Conservation (phyloP, 257 asterid species). For the Fraxinus americana region DNA sequence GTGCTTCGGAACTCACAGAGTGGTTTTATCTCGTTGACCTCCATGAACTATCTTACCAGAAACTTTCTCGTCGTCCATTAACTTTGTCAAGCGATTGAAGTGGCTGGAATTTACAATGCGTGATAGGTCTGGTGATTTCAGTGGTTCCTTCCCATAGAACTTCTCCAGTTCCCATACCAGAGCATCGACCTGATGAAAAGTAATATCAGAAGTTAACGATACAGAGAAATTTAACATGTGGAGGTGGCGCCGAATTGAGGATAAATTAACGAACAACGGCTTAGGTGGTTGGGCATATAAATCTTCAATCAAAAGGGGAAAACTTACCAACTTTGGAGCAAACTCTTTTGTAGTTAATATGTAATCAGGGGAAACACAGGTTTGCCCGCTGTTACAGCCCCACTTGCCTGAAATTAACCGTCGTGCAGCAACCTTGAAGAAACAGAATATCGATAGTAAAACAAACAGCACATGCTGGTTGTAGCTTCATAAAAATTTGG, state of each 20-base stretch:
- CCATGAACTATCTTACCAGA: constrained; percentile 75
- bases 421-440: constrained; percentile 63
- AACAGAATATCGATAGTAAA: background rate
- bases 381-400: constrained; percentile 93
- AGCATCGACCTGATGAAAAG: constrained; percentile 54
- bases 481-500: background rate
- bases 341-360: constrained; percentile 61
- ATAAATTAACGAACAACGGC: too few species aligned
- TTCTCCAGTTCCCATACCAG: constrained; percentile 63
- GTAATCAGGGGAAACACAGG: constrained; percentile 89
- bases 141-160: constrained; percentile 84
- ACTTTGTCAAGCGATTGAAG: constrained; percentile 61
- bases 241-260: background rate
- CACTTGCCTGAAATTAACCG: constrained; percentile 86
- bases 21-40: constrained; percentile 70
- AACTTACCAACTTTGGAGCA: constrained; percentile 68
- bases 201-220: constrained; percentile 19
- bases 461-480: background rate
- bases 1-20: constrained; percentile 57
- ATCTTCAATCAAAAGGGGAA: constrained; percentile 14
- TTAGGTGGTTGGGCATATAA: constrained; percentile 49
- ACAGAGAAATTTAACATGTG: background rate
- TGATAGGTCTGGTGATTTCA: constrained; percentile 71
- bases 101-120: constrained; percentile 68
- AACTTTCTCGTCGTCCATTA: constrained; percentile 73